These are phyloP conservation scores for Mycogone perniciosa DNA, from an alignment of 2,329 filamentous ascomycete species.

Conservation along the genomic window DNA sequence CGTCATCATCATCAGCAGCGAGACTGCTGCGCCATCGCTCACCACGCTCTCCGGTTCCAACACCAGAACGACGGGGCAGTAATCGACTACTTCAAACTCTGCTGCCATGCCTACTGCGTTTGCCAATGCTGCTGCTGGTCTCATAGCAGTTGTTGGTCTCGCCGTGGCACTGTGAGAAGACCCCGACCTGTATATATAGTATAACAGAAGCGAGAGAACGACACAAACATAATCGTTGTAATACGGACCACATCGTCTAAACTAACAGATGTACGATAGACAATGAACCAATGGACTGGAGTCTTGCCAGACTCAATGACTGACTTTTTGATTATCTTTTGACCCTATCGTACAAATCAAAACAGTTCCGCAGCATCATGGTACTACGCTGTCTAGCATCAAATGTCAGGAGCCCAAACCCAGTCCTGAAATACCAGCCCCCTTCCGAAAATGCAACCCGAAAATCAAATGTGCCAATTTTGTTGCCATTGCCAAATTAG, in stretches of 20 bases:
- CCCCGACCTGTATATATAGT: not conserved
- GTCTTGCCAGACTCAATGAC: conserved; percentile 1
- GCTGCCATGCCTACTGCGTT: conserved; percentile 18
- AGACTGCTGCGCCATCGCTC: not conserved
- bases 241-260: not conserved
- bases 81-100: conserved; percentile 16
- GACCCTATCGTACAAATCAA: conserved; percentile 13
- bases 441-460: conserved; percentile 5
- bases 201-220: not conserved
- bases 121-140: conserved; percentile 14
- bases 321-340: conserved; percentile 12
- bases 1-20: too few relatives aligned
- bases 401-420: conserved; percentile 10
- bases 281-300: not conserved
- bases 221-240: not conserved
- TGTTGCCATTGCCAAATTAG: conserved; percentile 11
- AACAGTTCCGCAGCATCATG: conserved; percentile 15
- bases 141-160: conserved; percentile 19
- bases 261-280: not conserved
- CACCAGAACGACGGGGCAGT: not conserved
- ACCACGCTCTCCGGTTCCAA: conserved; percentile 3
- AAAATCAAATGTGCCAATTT: conserved; percentile 10
- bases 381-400: conserved; percentile 16
- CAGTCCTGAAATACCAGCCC: conserved; percentile 5
- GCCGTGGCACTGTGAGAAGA: conserved; percentile 14